A percentile compares a stretch with the other conserved stretches of the same genome.
Conservation (phyloP, 257 asterid genomes). For the Orobanche coerulescens region DNA sequence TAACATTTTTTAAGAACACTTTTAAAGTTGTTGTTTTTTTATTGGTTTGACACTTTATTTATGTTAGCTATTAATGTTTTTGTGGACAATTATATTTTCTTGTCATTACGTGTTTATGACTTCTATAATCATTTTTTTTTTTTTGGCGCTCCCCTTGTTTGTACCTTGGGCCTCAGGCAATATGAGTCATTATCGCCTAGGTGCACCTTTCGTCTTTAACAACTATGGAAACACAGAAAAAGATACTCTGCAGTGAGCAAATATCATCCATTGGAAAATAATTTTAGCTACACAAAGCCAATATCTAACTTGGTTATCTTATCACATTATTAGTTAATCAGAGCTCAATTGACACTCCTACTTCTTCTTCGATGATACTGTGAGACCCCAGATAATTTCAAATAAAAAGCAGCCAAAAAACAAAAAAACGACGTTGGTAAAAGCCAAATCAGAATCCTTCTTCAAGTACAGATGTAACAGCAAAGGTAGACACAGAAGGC, state of each 20-base stretch:
- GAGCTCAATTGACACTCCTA: background rate
- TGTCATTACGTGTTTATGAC: too few species aligned
- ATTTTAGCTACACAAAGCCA: background rate
- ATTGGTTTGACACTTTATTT: too few species aligned
- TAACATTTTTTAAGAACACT: too few species aligned
- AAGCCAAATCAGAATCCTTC: background rate
- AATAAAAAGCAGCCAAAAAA: background rate
- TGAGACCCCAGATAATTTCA: background rate
- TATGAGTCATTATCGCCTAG: too few species aligned
- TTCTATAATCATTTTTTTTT: too few species aligned
- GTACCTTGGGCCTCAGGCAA: too few species aligned
- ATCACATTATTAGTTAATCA: background rate
- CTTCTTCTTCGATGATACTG: background rate
- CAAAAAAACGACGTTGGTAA: background rate
- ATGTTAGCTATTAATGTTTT: too few species aligned
- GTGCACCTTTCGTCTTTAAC: too few species aligned
- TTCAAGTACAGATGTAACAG: background rate
- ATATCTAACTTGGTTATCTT: background rate
- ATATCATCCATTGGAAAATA: background rate
- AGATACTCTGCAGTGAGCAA: background rate
- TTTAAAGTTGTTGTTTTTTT: too few species aligned
- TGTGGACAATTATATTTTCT: too few species aligned
- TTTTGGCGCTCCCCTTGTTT: too few species aligned
- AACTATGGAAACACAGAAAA: background rate
- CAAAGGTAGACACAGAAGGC: background rate